Evolutionary conservation across 768 basidiomycete genomes (phyloP), one percentile per base, ranked within the genome.

Genomic region (Mycena venus): DNA sequence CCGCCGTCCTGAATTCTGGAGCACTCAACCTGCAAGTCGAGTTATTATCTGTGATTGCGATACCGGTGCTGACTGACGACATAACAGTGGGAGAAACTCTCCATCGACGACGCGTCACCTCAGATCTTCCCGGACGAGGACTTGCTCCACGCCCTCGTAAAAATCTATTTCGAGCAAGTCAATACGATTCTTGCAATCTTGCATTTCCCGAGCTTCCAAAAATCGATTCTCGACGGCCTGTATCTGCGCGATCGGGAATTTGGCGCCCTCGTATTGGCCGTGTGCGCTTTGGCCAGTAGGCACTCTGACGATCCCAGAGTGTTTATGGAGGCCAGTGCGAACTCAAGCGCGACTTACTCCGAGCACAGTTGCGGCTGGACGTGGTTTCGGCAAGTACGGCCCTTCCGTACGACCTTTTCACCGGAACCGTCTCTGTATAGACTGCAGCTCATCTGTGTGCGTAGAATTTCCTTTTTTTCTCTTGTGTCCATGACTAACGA

Each of bases 1-100:
- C n/a, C 74, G 68, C 27, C 66, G 75, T 14, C 68, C 74, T 9
- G 70, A 79, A 40, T 79, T 74, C 51, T 76, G 76, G 78, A 64
- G 44, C 8, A 11, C 31, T 12, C 68, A 67, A 8, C 71, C 72
- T 9, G 77, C 63, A 56, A 69, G 62, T 47, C 68, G 36, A 4
- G 17, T 47, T 47, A 7, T 21, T 42, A 17, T 42, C 2, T 21
- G 4, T 21, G 2, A 21, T n/a, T 36, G 10, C 10, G 5, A 55
- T 9, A 42, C 12, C 42, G 15, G n/a, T 49, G 47, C n/a, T 23
- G n/a, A 10, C 44, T n/a, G 11, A 51, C 25, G 21, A 1, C 8
- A 32, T 31, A 12, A 21, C 32, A 58, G 56, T 58, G 56, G 56
- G 31, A 58, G 12, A n/a, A 34, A 32, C 19, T 58, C 9, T 11